Evolutionary conservation across 2,329 filamentous ascomycete species (phyloP).

Genomic region (Sarocladium strictum): DNA sequence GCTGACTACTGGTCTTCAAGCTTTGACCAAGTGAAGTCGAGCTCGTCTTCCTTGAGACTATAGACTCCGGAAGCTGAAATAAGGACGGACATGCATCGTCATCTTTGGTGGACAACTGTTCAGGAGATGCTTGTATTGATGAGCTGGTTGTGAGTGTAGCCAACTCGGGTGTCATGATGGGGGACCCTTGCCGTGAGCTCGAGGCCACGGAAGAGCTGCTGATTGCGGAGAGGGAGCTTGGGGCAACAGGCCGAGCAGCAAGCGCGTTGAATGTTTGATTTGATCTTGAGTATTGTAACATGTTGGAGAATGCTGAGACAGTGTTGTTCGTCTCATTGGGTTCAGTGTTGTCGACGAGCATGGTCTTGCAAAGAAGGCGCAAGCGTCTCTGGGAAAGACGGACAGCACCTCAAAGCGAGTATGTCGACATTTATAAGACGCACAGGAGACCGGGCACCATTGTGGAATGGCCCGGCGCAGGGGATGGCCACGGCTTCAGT

Average conservation of each 20-base stretch:
- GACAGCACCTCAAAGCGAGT: constrained; percentile 24
- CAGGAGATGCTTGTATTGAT: constrained; percentile 63
- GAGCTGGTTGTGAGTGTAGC: constrained; percentile 50
- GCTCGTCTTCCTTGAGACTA: constrained; percentile 55
- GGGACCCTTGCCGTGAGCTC: constrained; percentile 49
- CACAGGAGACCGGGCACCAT: constrained; percentile 9
- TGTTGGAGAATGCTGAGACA: constrained; percentile 26
- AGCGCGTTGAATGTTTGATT: constrained; percentile 32
- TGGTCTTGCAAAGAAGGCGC: neutral
- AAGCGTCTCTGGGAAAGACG: constrained; percentile 4
- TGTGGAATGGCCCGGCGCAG: constrained; percentile 4
- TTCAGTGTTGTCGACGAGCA: constrained; percentile 14
- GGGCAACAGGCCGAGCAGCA: constrained; percentile 28
- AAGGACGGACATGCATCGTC: constrained; percentile 45
- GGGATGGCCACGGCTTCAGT: neutral
- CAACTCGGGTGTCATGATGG: constrained; percentile 50
- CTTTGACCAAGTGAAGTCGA: constrained; percentile 59
- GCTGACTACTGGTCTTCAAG: constrained; percentile 47
- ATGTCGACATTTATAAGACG: constrained; percentile 31
- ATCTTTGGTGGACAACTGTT: constrained; percentile 50
- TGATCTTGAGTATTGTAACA: constrained; percentile 35
- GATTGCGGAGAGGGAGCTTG: constrained; percentile 45
- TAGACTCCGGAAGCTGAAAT: constrained; percentile 69
- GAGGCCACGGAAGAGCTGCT: constrained; percentile 52
- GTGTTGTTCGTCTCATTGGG: constrained; percentile 18